Evolutionary conservation across 2,329 filamentous ascomycete species (phyloP).

Genomic region (Teratosphaeria destructans): DNA sequence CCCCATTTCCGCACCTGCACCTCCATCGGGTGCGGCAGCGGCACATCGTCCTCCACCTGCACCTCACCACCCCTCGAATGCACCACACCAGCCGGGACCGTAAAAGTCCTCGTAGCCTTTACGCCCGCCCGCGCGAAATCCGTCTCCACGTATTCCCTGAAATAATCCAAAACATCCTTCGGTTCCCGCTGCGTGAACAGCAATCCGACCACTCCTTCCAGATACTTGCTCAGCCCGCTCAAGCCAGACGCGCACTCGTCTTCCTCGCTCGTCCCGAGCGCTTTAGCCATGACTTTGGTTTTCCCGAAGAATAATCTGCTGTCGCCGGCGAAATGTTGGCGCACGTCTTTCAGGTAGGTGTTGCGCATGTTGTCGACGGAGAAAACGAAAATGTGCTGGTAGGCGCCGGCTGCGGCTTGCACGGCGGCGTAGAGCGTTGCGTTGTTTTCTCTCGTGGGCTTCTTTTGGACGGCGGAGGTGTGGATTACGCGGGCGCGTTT

Average conservation of each 20-base stretch:
- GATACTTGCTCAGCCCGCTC: slow-evolving; percentile 55
- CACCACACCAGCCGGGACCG: slow-evolving; percentile 72
- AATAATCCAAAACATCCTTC: slow-evolving; percentile 58
- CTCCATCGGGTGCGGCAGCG: slow-evolving; percentile 79
- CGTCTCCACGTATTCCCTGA: slow-evolving; percentile 59
- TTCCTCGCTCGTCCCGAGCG: slow-evolving; percentile 61
- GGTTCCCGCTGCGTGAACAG: slow-evolving; percentile 76
- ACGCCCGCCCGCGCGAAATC: slow-evolving; percentile 89
- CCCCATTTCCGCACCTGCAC: slow-evolving; percentile 80
- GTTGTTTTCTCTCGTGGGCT: slow-evolving; percentile 74
- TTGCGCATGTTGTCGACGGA: slow-evolving; percentile 96
- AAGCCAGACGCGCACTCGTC: slow-evolving; percentile 74
- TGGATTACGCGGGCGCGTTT: slow-evolving; percentile 85
- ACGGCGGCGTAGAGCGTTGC: slow-evolving; percentile 81
- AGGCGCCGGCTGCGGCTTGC: slow-evolving; percentile 72
- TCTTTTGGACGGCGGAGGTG: slow-evolving; percentile 85
- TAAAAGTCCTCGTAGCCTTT: slow-evolving; percentile 62
- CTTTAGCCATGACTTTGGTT: slow-evolving; percentile 97
- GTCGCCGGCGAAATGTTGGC: slow-evolving; percentile 68
- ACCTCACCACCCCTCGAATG: slow-evolving; percentile 71
- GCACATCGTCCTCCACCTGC: slow-evolving; percentile 69
- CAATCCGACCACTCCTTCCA: slow-evolving; percentile 76
- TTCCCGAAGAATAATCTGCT: slow-evolving; percentile 96
- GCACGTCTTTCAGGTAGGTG: slow-evolving; percentile 84
- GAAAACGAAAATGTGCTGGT: slow-evolving; percentile 89